Conservation (phyloP, 805 yeast species). For the Wickerhamomyces canadensis region DNA sequence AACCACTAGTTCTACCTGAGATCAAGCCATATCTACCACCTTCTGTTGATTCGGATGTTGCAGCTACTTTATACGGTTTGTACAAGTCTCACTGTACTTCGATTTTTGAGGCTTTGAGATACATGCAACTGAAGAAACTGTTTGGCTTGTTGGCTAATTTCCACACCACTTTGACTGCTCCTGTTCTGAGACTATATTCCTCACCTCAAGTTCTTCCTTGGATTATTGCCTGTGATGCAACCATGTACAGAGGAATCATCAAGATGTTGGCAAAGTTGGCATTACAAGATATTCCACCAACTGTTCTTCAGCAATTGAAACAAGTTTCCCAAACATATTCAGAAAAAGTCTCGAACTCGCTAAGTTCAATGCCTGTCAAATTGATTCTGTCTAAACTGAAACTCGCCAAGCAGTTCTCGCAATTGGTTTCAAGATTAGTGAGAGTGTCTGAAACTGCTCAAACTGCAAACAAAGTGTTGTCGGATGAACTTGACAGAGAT, state of each 20-base stretch:
- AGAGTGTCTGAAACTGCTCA: constrained; percentile 49
- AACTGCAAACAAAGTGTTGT: constrained; percentile 42
- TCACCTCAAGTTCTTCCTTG: constrained; percentile 47
- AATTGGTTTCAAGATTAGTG: constrained; percentile 47
- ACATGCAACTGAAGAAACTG: constrained; percentile 59
- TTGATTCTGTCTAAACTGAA: constrained; percentile 47
- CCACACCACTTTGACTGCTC: constrained; percentile 52
- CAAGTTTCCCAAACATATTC: constrained; percentile 46
- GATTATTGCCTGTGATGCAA: constrained; percentile 62
- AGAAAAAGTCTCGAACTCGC: constrained; percentile 34
- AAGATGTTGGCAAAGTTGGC: constrained; percentile 59
- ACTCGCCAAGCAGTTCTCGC: constrained; percentile 48
- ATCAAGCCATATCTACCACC: constrained; percentile 20
- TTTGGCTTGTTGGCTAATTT: constrained; percentile 48
- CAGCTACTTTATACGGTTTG: constrained; percentile 54
- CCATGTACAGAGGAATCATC: constrained; percentile 50
- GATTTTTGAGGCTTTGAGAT: constrained; percentile 60
- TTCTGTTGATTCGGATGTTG: constrained; percentile 29
- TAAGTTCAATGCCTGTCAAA: constrained; percentile 42
- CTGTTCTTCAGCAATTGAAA: constrained; percentile 48
- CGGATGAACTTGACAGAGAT: constrained; percentile 36
- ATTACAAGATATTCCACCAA: constrained; percentile 50
- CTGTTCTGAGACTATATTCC: constrained; percentile 53
- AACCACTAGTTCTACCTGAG: constrained; percentile 33
- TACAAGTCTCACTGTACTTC: constrained; percentile 62